Percentiles rank a stretch among this genome's conserved stretches.
phyloP scores from a whole-genome alignment of 495 filamentous ascomycete genomes.

The Aspergillus coremiiformis region DNA sequence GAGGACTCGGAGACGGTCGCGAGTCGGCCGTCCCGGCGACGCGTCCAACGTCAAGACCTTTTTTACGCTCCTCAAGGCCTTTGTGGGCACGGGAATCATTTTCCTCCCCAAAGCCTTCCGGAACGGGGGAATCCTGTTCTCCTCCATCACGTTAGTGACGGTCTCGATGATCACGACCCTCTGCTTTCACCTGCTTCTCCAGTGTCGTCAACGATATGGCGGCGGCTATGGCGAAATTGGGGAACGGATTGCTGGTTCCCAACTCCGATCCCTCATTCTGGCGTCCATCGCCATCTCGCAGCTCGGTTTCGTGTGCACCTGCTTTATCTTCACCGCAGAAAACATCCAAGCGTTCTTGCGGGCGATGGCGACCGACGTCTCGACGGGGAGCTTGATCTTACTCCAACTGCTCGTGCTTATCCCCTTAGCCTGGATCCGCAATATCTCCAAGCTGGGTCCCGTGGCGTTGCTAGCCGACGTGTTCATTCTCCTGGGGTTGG shows the following conservation, averaged over 20 bases:
- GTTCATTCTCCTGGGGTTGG: conserved; percentile 78
- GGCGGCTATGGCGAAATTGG: conserved; percentile 90
- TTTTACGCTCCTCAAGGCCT: conserved; percentile 79
- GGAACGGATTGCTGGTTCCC: conserved; percentile 72
- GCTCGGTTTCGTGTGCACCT: conserved; percentile 86
- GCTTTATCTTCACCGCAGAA: conserved; percentile 88
- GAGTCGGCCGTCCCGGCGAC: conserved; percentile 40
- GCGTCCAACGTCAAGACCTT: conserved; percentile 57
- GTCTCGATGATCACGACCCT: conserved; percentile 74
- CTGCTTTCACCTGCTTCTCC: conserved; percentile 82
- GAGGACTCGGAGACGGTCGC: conserved; percentile 38
- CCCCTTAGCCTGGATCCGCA: conserved; percentile 76
- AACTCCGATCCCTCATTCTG: conserved; percentile 72
- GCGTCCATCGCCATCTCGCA: conserved; percentile 78
- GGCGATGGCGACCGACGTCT: conserved; percentile 54
- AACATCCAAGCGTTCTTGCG: conserved; percentile 82
- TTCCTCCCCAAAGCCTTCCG: conserved; percentile 83
- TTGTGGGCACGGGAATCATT: conserved; percentile 86
- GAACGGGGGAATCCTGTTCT: conserved; percentile 91
- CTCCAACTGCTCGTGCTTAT: conserved; percentile 84
- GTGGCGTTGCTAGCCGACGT: conserved; percentile 78
- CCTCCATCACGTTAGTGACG: conserved; percentile 69
- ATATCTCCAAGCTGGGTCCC: conserved; percentile 80
- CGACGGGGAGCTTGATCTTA: conserved; percentile 69
- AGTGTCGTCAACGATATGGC: conserved; percentile 67